Evolutionary conservation across 345 rosid species (phyloP), one percentile per base, ranked within the genome.

Genomic region (Jatropha curcas): DNA sequence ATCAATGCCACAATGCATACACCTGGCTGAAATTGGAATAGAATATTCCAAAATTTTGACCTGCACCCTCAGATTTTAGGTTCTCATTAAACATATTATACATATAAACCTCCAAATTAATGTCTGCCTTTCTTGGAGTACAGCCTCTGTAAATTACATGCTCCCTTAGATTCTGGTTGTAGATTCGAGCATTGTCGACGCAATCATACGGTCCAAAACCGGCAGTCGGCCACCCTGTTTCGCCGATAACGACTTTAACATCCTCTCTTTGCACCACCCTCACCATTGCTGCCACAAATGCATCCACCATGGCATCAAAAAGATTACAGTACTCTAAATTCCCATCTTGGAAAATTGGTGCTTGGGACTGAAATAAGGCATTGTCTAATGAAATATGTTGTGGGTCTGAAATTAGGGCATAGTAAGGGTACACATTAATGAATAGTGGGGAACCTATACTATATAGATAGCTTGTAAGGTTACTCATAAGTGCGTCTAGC

Each of bases 71-170:
- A 3, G 61, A 11, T 43, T 60, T 77, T 30, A 55, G 27, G 51
- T 84, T 39, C 73, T 82, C 75, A 25, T 77, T 69, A 62, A 72
- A 81, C 78, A 79, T 76, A 1, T 63, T 71, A 58, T 60, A 81
- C n/a, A 79, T 22, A 67, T 68, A 74, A 20, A 62, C 74, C 43
- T 79, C 68, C 78, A 74, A 27, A 22, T 74, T 74, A 13, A 79
- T 37, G 24, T 74, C 78, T 20, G 58, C 62, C 72, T 62, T 74
- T 62, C 75, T 27, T 7, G 75, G 78, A 0, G 75, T 70, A 1
- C 72, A 45, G 11, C 82, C 82, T 0, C 19, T 31, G 4, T 2
- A 14, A 52, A 12, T 43, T 2, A 61, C 71, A 71, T 67, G 69
- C 39, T 72, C 48, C 39, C 51, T 28, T 9, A 45, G 34, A 41